Evolutionary conservation across 2,329 filamentous ascomycete genomes (phyloP).

Genomic region (Colletotrichum lupini): DNA sequence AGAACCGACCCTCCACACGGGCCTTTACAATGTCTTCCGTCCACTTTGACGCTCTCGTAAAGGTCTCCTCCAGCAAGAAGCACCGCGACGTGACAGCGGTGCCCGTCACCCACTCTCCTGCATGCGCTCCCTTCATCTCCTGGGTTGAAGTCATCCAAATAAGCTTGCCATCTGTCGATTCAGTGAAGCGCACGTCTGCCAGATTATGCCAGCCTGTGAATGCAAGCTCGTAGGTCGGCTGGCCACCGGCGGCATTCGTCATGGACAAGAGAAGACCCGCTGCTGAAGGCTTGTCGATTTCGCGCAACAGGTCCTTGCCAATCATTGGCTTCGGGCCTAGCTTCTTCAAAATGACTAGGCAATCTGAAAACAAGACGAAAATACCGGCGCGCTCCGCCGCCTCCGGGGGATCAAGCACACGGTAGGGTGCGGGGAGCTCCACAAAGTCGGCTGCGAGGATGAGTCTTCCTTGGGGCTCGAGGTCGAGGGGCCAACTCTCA

Average conservation of each 20-base stretch:
- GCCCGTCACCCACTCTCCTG: conserved; percentile 58
- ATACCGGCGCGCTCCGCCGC: conserved; percentile 70
- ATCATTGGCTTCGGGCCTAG: conserved; percentile 69
- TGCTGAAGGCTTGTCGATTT: conserved; percentile 83
- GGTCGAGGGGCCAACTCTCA: conserved; percentile 78
- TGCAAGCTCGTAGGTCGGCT: conserved; percentile 74
- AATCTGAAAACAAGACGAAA: conserved; percentile 87
- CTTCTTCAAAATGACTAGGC: conserved; percentile 81
- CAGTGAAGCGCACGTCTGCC: conserved; percentile 77
- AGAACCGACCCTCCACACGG: conserved; percentile 84
- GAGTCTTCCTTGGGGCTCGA: conserved; percentile 81
- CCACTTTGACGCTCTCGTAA: conserved; percentile 79
- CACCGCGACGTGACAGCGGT: conserved; percentile 70
- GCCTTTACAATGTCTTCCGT: conserved; percentile 90
- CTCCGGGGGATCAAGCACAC: conserved; percentile 50
- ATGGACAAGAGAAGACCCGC: conserved; percentile 71
- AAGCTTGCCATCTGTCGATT: conserved; percentile 72
- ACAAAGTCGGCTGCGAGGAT: conserved; percentile 84
- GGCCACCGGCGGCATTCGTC: conserved; percentile 71
- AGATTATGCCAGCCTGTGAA: conserved; percentile 81
- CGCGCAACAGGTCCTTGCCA: conserved; percentile 82
- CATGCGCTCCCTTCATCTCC: conserved; percentile 67
- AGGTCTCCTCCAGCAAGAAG: conserved; percentile 78
- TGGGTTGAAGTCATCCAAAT: conserved; percentile 76
- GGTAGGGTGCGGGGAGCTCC: conserved; percentile 80